Base-by-base conservation (phyloP, 192 early-diverging fungal genomes). In the Backusella morwellensis region DNA sequence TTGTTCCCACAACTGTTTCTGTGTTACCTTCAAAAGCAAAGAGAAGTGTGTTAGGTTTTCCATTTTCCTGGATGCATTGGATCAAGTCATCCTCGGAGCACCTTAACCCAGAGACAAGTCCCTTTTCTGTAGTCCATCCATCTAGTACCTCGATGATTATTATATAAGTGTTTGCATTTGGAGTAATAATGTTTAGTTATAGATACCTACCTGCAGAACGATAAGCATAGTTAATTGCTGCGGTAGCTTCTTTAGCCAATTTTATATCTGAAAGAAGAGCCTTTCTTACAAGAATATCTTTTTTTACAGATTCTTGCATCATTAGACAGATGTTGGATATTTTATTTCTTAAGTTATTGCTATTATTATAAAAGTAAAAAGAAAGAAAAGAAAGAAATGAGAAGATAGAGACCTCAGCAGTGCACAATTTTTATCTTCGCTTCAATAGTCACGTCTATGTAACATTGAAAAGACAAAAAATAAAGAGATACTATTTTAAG, bases 81-180 rank as follows among this genome's bases (percentile, higher is more conserved):
- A 74, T 78, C 5, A 87, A 23, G 14, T 72, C 82, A 9, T 84
- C 81, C 3, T 73, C 50, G 1, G 80, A 71, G 19, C 76, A 75
- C 19, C 86, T 78, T 66, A 84, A 77, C 0, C 85, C 86, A 6
- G 21, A 67, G 8, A 87, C 84, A 11, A 87, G 41, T 19, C 82
- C 78, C 2, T 79, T 77, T 54, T 87, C 86, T 14, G 82, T 84
- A 38, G 86, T 87, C 86, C 86, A 87, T 12, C 84, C 84, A 35
- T 80, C 86, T 73, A 32, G 11, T 29, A 38, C 19, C 2, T 52
- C 32, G 32, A 3, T 66, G 26, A 3, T 23, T 63, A 14, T 11
- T 29, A 29, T 29, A 63, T 29, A 8, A 8, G 23, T 26, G 23
- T 26, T 63, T 63, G 47, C 4, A 44, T 44, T 12, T 26, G 2